Base-by-base conservation (phyloP, 1,139 yeast genomes). In the Nakaseomyces kungkrabaensis region DNA sequence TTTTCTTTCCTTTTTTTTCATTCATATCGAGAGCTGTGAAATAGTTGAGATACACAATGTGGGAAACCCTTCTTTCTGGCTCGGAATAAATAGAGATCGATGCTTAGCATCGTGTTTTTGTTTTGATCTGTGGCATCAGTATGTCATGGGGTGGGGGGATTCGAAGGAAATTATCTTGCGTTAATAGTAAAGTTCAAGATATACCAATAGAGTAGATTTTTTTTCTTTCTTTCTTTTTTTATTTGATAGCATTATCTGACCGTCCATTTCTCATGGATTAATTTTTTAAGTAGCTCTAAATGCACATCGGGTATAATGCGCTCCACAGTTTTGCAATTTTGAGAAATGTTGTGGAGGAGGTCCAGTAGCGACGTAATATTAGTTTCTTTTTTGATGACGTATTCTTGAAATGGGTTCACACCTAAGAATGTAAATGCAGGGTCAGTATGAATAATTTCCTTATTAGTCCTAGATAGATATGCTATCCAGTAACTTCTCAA, bases 401-500 rank as follows among this genome's bases (percentile, higher is more conserved):
- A 31, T n/a, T 45, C 29, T 32, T 26, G 32, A 31, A 13, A 41
- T 9, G 44, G 44, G 25, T 41, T 41, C 11, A 41, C 25, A 27
- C 34, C 34, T 4, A 42, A 31, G 5, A 51, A 37, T 11, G 50
- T 43, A 13, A 40, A n/a, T 9, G 26, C 26, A 29, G 53, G 48
- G 55, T 57, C 54, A 5, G 32, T 29, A 3, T 47, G 40, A 4
- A 52, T 36, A 5, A 42, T 13, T 5, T 36, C 24, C 10, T 42
- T 36, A 32, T 49, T 37, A 6, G 41, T 29, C n/a, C 32, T 32
- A 6, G 31, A 38, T 7, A 38, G 3, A 17, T 38, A n/a, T 11
- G 22, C 13, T 25, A 38, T 17, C 42, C 42, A 38, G 8, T 38
- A 5, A 5, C 31, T 26, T 25, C 5, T 38, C 24, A 13, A 25